Evolutionary conservation across 371 early-diverging fungal genomes (phyloP).

Genomic region (Thermomucor indicae-seudaticae): DNA sequence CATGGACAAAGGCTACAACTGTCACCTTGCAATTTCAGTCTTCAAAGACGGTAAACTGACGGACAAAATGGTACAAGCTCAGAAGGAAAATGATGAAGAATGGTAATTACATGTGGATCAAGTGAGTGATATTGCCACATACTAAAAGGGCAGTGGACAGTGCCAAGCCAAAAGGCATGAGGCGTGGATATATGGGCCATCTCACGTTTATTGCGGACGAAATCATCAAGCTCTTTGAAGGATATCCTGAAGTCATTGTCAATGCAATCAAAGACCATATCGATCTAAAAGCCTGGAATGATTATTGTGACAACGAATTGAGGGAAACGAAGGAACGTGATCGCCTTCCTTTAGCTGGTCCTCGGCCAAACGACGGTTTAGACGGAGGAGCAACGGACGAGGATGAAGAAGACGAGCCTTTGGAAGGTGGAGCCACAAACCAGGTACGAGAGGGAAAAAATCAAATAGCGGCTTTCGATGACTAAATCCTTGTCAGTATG

Average conservation of each 20-base stretch:
- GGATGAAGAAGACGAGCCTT: constrained; percentile 25
- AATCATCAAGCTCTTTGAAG: constrained; percentile 81
- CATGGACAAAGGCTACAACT: constrained; percentile 59
- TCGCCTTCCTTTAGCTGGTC: constrained; percentile 84
- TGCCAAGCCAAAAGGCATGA: constrained; percentile 78
- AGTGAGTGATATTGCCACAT: neutral
- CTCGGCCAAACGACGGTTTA: constrained; percentile 56
- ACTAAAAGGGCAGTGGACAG: constrained; percentile 21
- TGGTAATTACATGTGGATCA: constrained; percentile 15
- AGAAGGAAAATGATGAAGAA: constrained; percentile 33
- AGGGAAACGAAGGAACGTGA: constrained; percentile 86
- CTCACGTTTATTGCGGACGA: constrained; percentile 95
- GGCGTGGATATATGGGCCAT: constrained; percentile 97
- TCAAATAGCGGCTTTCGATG: neutral
- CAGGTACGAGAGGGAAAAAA: constrained; percentile 7
- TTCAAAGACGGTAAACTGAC: constrained; percentile 71
- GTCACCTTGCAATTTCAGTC: constrained; percentile 69
- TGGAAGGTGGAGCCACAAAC: constrained; percentile 13
- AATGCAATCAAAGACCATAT: constrained; percentile 55
- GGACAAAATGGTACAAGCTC: constrained; percentile 32
- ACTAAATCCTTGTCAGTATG: constrained; percentile 6
- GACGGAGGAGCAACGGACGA: constrained; percentile 14
- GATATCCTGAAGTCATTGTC: constrained; percentile 53
- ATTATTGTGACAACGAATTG: constrained; percentile 73
- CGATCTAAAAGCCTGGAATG: constrained; percentile 80